Conservation (phyloP, 257 asterid species). For the Rhazya stricta region DNA sequence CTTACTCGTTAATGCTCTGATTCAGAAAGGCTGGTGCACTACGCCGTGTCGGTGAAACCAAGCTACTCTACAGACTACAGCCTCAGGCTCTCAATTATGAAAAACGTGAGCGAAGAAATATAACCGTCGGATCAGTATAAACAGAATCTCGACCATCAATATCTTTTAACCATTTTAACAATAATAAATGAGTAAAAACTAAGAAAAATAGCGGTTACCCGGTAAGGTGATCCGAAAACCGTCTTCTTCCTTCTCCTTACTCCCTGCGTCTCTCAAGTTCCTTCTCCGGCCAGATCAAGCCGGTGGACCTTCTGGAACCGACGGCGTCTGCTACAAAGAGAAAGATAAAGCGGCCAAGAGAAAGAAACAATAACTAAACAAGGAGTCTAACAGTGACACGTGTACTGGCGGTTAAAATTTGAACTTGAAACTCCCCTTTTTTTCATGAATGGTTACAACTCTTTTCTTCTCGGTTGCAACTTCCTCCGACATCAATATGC, state of each 20-base stretch:
- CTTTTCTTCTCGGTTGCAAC: slow-evolving; percentile 11
- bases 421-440: slow-evolving; percentile 22
- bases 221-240: background rate
- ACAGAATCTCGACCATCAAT: background rate
- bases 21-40: background rate
- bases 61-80: background rate
- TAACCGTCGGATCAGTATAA: background rate
- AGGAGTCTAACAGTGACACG: slow-evolving; percentile 4
- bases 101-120: background rate
- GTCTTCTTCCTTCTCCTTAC: background rate
- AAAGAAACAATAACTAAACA: background rate
- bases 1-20: background rate
- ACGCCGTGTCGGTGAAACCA: slow-evolving; percentile 8
- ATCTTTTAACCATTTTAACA: background rate
- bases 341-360: background rate
- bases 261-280: background rate
- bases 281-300: background rate
- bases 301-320: background rate
- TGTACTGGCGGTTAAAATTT: slow-evolving; percentile 41
- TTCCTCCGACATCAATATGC: slow-evolving; percentile 14
- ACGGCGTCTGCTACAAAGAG: background rate
- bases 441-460: slow-evolving; percentile 35
- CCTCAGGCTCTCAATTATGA: background rate
- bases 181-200: background rate
- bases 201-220: background rate